Evolutionary conservation across 202 grass and related monocot species (phyloP), one percentile per base, ranked within the genome.

Genomic region (Brachypodium distachyon): DNA sequence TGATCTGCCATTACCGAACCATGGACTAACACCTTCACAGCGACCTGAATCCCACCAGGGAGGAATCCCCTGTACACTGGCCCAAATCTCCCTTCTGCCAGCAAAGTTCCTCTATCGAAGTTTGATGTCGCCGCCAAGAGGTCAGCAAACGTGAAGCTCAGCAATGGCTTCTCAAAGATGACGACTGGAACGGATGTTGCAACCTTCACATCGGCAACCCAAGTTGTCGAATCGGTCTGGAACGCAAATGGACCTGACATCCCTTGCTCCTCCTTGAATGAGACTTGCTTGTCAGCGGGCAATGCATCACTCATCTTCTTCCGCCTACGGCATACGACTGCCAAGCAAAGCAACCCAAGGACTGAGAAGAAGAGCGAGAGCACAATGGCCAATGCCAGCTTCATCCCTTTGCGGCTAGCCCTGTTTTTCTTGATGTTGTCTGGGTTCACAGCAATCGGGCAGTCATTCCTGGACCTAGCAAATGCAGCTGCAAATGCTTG

Each of bases 161-260:
- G 33, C 77, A 99, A 74, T 22, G 96, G 96, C 82, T 99, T 99
- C 84, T 99, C 96, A 69, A 99, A 99, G 70, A 99, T 93, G 72
- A 99, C 70, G 39, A 99, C 89, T 0, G 96, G 89, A 33, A 99
- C 87, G 7, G 96, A 92, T 37, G 87, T 93, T n/a, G 96, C 91
- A 26, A 90, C 63, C 79, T 95, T 95, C 46, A 99, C 87, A 87
- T 95, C 92, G 39, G 96, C 92, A 76, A 95, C 87, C 96, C 96
- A 99, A 0, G 85, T 95, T 29, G 85, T 95, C 2, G 96, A 95
- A 84, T 99, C 91, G 0, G 92, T 93, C 79, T 89, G 89, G 70
- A 95, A 95, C 9, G 81, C 74, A 74, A 92, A 99, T n/a, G 96
- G 89, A 53, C 92, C 96, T 5, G 96, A 95, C 53, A 85, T 83